Evolutionary conservation across 2,329 filamentous ascomycete species (phyloP).

Genomic region (Alternaria metachromatica): DNA sequence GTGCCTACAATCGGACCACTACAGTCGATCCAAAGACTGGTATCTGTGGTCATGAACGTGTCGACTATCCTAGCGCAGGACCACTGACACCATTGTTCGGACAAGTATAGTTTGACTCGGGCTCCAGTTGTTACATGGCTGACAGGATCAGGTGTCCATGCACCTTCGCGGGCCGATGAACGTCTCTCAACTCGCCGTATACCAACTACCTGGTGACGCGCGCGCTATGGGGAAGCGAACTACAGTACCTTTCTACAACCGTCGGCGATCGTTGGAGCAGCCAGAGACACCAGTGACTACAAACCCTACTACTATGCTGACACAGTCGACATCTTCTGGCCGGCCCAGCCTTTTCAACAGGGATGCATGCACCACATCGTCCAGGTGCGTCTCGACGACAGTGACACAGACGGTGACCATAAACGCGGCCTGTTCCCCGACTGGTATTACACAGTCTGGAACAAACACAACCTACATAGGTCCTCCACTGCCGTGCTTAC

Average conservation of each 20-base stretch:
- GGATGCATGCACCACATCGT: slow-evolving; percentile 9
- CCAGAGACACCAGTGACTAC: background rate
- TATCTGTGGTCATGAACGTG: slow-evolving; percentile 61
- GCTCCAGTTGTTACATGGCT: background rate
- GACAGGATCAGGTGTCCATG: slow-evolving; percentile 67
- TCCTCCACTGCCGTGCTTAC: slow-evolving; percentile 11
- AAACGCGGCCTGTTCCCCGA: slow-evolving; percentile 15
- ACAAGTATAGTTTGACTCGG: slow-evolving; percentile 59
- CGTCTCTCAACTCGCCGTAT: slow-evolving; percentile 73
- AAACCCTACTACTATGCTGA: background rate
- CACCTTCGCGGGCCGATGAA: slow-evolving; percentile 75
- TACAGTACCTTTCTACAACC: slow-evolving; percentile 28
- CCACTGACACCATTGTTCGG: slow-evolving; percentile 71
- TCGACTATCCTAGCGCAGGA: slow-evolving; percentile 65
- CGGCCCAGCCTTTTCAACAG: background rate
- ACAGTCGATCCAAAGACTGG: slow-evolving; percentile 64
- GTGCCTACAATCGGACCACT: slow-evolving; percentile 70
- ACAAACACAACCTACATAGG: slow-evolving; percentile 12
- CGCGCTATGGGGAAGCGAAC: slow-evolving; percentile 22
- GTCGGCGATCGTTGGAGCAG: slow-evolving; percentile 11
- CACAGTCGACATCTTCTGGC: background rate
- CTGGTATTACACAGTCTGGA: background rate
- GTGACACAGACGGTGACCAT: slow-evolving; percentile 19
- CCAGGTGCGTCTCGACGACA: slow-evolving; percentile 10
- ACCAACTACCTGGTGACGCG: slow-evolving; percentile 55